phyloP scores from a whole-genome alignment of 129 eudicot genomes.

The Ambrosia trifida region DNA sequence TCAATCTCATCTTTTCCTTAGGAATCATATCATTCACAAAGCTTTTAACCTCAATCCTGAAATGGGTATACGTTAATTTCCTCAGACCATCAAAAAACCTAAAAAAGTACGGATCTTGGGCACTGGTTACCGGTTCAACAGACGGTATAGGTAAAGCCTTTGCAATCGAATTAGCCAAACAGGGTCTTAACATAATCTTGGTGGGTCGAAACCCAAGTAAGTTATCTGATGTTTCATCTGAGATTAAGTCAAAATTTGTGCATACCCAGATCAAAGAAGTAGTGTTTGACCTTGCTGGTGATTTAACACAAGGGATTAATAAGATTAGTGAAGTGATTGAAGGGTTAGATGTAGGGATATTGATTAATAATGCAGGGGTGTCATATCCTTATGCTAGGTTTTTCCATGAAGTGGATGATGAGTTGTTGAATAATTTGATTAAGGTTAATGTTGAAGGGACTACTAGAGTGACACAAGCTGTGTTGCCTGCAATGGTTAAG shows the following conservation, averaged over 20 bases:
- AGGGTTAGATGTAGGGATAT: constrained; percentile 81
- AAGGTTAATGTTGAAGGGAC: constrained; percentile 89
- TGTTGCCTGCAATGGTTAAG: constrained; percentile 77
- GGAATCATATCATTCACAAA: constrained; percentile 49
- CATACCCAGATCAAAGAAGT: constrained; percentile 59
- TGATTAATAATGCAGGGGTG: constrained; percentile 88
- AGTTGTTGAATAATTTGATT: constrained; percentile 68
- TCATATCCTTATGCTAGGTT: constrained; percentile 91
- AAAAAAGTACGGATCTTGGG: constrained; percentile 96
- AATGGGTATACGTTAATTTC: constrained; percentile 80
- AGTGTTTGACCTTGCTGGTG: constrained; percentile 81
- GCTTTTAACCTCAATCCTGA: constrained; percentile 50
- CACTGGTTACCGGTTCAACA: constrained; percentile 88
- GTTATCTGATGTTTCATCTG: constrained; percentile 52
- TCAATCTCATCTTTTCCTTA: constrained; percentile 43
- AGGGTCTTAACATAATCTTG: constrained; percentile 68
- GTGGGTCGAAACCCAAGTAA: constrained; percentile 88
- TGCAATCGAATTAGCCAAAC: constrained; percentile 79
- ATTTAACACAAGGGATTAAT: constrained; percentile 63
- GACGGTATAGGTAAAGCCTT: constrained; percentile 96
- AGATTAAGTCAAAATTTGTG: constrained; percentile 51
- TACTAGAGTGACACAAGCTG: constrained; percentile 74
- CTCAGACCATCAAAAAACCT: constrained; percentile 75
- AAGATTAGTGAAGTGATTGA: constrained; percentile 62
- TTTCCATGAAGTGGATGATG: constrained; percentile 91